Evolutionary conservation across 2,329 filamentous ascomycete genomes (phyloP).

Genomic region (Pseudocercospora eumusae): DNA sequence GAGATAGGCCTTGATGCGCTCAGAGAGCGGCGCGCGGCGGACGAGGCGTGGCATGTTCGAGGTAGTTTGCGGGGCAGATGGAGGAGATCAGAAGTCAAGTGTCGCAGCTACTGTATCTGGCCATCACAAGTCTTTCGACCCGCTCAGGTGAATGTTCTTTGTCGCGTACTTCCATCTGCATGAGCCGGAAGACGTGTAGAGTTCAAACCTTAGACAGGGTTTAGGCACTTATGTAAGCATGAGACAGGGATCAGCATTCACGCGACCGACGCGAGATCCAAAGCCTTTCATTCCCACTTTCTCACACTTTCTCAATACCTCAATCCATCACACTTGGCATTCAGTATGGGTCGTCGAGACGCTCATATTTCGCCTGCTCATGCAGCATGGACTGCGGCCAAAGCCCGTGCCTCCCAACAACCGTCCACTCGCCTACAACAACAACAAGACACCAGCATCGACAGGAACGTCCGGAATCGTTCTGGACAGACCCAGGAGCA

Average conservation of each 20-base stretch:
- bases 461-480: background rate
- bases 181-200: constrained; percentile 5
- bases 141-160: constrained; percentile 4
- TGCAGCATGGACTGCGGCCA: background rate
- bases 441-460: background rate
- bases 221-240: background rate
- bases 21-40: constrained; percentile 72
- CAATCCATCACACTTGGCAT: background rate
- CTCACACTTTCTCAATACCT: background rate
- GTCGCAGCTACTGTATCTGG: background rate
- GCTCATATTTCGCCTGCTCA: background rate
- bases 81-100: background rate
- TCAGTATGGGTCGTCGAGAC: background rate
- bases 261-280: background rate
- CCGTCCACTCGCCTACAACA: background rate
- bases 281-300: too few relatives aligned
- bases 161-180: background rate
- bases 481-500: background rate
- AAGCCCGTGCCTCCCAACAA: background rate
- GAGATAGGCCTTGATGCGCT: constrained; percentile 77
- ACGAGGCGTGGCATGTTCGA: constrained; percentile 72
- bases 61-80: background rate
- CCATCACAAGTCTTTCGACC: constrained; percentile 9
- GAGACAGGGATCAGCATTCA: background rate
- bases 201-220: background rate